Percentiles rank a stretch among this genome's conserved stretches.
phyloP scores from a whole-genome alignment of 352 stramenopile genomes.

The Phytopythium helicoides region DNA sequence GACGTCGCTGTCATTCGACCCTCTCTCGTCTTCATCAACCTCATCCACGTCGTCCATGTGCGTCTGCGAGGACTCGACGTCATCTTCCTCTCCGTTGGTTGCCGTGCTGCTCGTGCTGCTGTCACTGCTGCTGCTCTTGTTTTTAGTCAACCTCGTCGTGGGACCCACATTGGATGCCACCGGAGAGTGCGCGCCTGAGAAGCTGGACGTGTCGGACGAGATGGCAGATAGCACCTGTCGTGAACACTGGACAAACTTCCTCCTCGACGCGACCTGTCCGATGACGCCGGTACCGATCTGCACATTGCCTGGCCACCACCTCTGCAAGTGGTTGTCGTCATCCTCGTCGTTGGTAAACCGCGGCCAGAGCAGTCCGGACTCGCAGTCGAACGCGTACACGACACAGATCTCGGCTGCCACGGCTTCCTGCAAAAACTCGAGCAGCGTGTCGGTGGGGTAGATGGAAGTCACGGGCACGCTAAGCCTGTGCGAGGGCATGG shows the following conservation, averaged over 20 bases:
- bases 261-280: conserved; percentile 33
- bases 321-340: conserved; percentile 7
- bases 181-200: conserved; percentile 5
- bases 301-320: conserved; percentile 30
- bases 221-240: conserved; percentile 1
- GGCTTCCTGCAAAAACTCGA: conserved; percentile 51
- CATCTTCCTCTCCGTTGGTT: conserved; percentile 3
- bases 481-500: neutral
- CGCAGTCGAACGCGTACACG: conserved; percentile 56
- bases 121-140: conserved; percentile 9
- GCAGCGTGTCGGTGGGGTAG: conserved; percentile 31
- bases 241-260: conserved; percentile 5
- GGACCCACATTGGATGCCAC: neutral
- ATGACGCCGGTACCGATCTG: conserved; percentile 54
- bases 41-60: neutral
- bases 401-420: conserved; percentile 52
- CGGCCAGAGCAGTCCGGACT: conserved; percentile 49
- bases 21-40: neutral
- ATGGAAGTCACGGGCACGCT: neutral
- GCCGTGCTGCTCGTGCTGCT: conserved; percentile 9
- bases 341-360: conserved; percentile 25
- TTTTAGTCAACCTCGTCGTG: conserved; percentile 7
- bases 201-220: neutral
- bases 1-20: conserved; percentile 19
- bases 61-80: neutral